phyloP scores from a whole-genome alignment of 2,329 filamentous ascomycete genomes.

The Penicillium glabrum region DNA sequence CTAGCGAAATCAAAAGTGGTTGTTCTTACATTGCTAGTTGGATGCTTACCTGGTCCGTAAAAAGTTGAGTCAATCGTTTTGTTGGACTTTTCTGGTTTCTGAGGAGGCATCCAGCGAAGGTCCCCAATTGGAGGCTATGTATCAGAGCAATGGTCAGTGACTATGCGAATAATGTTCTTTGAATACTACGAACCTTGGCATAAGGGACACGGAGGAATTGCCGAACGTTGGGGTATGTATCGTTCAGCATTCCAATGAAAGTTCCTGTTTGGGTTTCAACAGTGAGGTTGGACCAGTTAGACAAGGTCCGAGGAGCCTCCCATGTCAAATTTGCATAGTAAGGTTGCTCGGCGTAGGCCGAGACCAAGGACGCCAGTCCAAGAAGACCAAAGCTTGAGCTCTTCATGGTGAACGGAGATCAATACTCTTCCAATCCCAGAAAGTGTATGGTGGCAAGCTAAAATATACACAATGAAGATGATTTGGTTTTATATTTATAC shows the following conservation, averaged over 20 bases:
- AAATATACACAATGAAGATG: neutral
- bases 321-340: conserved; percentile 19
- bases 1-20: neutral
- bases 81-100: conserved; percentile 9
- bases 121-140: conserved; percentile 26
- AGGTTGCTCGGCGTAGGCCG: neutral
- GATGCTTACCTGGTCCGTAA: conserved; percentile 5
- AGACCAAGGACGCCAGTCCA: neutral
- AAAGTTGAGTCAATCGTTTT: conserved; percentile 22
- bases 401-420: neutral
- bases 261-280: conserved; percentile 18
- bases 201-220: conserved; percentile 41
- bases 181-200: conserved; percentile 24
- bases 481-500: neutral
- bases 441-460: neutral
- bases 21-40: neutral
- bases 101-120: conserved; percentile 34
- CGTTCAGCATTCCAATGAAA: conserved; percentile 34
- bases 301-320: conserved; percentile 13
- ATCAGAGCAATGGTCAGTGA: neutral
- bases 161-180: neutral
- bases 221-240: conserved; percentile 35
- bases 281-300: conserved; percentile 18
- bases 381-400: neutral
- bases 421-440: neutral